phyloP scores from a whole-genome alignment of 169 alveolate species.

The Plasmodium vivax region DNA sequence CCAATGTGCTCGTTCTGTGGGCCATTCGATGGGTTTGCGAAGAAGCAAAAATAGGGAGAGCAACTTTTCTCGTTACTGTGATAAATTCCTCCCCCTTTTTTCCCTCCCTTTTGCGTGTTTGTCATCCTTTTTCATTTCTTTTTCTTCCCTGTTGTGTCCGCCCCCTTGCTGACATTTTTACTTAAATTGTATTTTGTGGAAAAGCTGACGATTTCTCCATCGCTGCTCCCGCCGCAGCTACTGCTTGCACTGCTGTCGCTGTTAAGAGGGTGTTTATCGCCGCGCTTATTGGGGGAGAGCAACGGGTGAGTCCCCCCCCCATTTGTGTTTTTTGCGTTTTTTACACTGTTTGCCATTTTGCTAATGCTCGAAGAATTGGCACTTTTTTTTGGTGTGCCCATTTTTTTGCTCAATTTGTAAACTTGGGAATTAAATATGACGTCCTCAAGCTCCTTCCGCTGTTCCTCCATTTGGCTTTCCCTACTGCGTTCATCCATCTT shows the following conservation, averaged over 20 bases:
- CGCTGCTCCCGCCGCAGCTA: background rate
- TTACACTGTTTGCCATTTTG: background rate
- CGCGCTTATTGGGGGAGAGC: background rate
- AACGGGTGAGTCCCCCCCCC: background rate
- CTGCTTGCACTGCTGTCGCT: conserved; percentile 7
- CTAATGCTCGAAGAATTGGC: background rate
- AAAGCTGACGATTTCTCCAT: conserved; percentile 39
- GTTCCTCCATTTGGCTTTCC: conserved; percentile 12
- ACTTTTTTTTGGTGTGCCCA: conserved; percentile 1
- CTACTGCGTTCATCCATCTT: conserved; percentile 13
- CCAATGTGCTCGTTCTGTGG: background rate
- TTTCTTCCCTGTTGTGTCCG: background rate
- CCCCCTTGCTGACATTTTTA: background rate
- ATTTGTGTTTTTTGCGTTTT: background rate
- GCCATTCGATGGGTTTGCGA: background rate
- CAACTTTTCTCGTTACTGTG: background rate
- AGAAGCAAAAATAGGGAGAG: background rate
- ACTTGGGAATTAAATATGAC: conserved; percentile 41
- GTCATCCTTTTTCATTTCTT: background rate
- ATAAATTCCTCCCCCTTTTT: background rate
- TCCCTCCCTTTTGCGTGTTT: background rate
- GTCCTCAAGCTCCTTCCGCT: conserved; percentile 32
- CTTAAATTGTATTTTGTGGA: conserved; percentile 10
- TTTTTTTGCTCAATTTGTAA: conserved; percentile 34
- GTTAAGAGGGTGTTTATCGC: background rate